Base-by-base conservation (phyloP, 2,329 filamentous ascomycete species). In the Botrytis fragariae region DNA sequence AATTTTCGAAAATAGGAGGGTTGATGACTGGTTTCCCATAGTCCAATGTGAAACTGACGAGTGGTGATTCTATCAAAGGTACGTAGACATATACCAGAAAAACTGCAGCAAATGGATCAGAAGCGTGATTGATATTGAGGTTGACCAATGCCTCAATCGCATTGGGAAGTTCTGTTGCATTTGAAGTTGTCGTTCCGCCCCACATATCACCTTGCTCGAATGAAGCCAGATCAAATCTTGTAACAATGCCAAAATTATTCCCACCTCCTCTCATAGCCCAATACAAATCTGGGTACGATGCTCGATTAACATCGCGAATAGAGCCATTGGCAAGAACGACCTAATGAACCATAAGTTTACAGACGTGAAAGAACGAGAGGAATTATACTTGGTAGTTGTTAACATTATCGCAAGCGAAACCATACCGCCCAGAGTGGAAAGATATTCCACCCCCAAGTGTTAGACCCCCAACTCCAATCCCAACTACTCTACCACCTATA, bases 231-330 rank as follows among this genome's bases (percentile, higher is more conserved):
- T 84, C 79, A 76, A 86, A 87, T 18, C 81, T 81, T 12, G 85
- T 86, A 9, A 87, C 84, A 73, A 87, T 83, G 20, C 64, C 61
- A 39, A 77, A 77, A 60, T 77, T 76, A 22, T 77, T 77, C 0
- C 54, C 59, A 14, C 88, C 88, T 10, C 88, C 88, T 70, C 86
- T 85, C 5, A 90, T 83, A 0, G 85, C 87, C 76, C 82, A 83
- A 80, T 83, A 89, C 16, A 90, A 81, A 72, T 89, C 87, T 0
- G 71, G 64, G 42, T 62, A 45, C 82, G 75, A 74, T 89, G 79
- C 18, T 72, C 51, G 0, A 77, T 79, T n/a, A 82, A 82, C 81
- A 0, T 77, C 80, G 1, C 83, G 78, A 14, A 88, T 81, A 74
- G 86, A 84, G 78, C 87, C 87, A 72, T 88, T 85, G 0, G 83